Evolutionary conservation across 2,329 filamentous ascomycete species (phyloP).

Genomic region (Coniochaeta prunicola): DNA sequence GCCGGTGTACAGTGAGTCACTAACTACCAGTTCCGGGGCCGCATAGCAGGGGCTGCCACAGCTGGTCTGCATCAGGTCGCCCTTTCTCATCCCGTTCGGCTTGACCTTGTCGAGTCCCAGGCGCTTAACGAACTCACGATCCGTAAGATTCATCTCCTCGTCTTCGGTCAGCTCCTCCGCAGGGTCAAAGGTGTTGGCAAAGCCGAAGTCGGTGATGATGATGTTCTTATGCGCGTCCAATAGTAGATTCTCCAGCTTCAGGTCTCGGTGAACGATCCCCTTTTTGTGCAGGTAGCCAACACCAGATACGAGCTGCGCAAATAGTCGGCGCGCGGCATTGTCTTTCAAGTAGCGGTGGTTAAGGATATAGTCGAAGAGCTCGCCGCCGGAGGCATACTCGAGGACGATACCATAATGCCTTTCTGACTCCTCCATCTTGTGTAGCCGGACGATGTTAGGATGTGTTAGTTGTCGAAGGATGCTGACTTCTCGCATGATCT

Average conservation of each 20-base stretch:
- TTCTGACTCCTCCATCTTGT: conserved; percentile 98
- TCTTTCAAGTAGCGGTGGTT: conserved; percentile 97
- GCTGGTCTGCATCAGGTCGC: conserved; percentile 97
- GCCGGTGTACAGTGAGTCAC: conserved; percentile 93
- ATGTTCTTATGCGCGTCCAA: conserved; percentile 97
- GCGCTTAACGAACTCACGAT: conserved; percentile 82
- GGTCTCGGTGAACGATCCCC: conserved; percentile 92
- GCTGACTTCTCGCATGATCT: conserved; percentile 94
- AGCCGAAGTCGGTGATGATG: conserved; percentile 98
- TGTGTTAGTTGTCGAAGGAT: conserved; percentile 83
- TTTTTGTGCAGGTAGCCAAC: conserved; percentile 98
- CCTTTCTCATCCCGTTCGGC: conserved; percentile 68
- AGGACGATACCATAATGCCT: conserved; percentile 96
- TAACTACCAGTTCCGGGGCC: conserved; percentile 92
- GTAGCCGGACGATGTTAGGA: conserved; percentile 91
- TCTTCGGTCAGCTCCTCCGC: conserved; percentile 82
- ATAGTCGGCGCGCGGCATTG: conserved; percentile 79
- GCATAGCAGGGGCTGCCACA: conserved; percentile 98
- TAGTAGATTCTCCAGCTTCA: conserved; percentile 93
- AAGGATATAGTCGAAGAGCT: conserved; percentile 96
- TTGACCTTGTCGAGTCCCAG: conserved; percentile 77
- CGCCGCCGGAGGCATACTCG: conserved; percentile 94
- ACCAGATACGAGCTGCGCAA: conserved; percentile 91
- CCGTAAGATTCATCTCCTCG: conserved; percentile 77
- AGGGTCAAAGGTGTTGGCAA: conserved; percentile 94